These are phyloP conservation scores for Aspergillus wentii DNA, from an alignment of 495 filamentous ascomycete species.

Conservation along the genomic window DNA sequence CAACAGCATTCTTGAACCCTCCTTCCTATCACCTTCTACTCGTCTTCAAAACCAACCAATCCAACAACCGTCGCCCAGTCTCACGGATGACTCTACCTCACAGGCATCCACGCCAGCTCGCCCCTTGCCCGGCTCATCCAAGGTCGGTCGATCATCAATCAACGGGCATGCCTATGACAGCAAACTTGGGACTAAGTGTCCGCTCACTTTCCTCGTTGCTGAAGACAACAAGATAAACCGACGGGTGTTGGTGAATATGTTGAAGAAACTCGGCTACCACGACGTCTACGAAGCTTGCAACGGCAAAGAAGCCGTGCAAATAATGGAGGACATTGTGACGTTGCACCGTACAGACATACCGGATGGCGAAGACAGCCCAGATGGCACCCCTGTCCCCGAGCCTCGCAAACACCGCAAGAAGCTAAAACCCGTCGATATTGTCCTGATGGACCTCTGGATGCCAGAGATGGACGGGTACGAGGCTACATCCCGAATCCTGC, in stretches of 20 bases:
- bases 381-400: constrained; percentile 9
- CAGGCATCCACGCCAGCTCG: constrained; percentile 22
- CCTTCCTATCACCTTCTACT: constrained; percentile 16
- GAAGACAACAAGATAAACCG: constrained; percentile 82
- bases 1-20: constrained; percentile 17
- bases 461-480: constrained; percentile 79
- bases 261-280: constrained; percentile 64
- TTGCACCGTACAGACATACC: constrained; percentile 11
- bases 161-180: constrained; percentile 29
- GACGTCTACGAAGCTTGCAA: constrained; percentile 66
- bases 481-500: constrained; percentile 62
- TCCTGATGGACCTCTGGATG: constrained; percentile 88
- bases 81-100: constrained; percentile 26
- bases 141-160: constrained; percentile 13
- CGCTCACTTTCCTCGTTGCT: constrained; percentile 67
- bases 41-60: constrained; percentile 18
- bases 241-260: constrained; percentile 65
- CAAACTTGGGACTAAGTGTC: constrained; percentile 52
- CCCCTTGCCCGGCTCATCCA: constrained; percentile 14
- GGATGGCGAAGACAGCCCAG: constrained; percentile 1
- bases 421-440: constrained; percentile 53
- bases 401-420: constrained; percentile 13
- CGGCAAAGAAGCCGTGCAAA: constrained; percentile 65
- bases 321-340: constrained; percentile 45
- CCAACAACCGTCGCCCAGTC: constrained; percentile 31